These are phyloP conservation scores for Persicaria tinctoria DNA, from an alignment of 148 eudicot genomes.

Conservation along the genomic window DNA sequence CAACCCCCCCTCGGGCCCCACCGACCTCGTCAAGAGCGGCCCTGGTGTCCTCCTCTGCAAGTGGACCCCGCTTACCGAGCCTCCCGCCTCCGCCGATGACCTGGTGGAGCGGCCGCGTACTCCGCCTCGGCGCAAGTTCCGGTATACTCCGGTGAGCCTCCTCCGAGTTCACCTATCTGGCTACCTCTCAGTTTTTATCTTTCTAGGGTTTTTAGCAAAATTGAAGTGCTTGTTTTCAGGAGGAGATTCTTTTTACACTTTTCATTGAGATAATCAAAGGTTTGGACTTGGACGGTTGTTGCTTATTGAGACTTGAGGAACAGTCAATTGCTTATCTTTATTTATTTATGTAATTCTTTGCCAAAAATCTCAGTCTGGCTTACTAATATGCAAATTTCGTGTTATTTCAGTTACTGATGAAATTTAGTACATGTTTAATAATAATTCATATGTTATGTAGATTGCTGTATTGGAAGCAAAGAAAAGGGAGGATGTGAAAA, in stretches of 20 bases:
- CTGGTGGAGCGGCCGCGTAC: conserved; percentile 10
- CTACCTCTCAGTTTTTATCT: background rate
- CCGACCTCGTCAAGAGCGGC: background rate
- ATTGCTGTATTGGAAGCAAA: conserved; percentile 31
- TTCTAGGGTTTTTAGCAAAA: background rate
- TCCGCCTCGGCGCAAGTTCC: conserved; percentile 44
- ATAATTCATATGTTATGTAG: conserved; percentile 17
- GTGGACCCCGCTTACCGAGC: conserved; percentile 55
- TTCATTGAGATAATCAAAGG: no score
- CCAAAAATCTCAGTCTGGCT: background rate
- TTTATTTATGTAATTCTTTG: background rate
- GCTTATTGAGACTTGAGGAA: background rate
- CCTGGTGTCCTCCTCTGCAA: conserved; percentile 38
- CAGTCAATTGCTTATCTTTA: background rate
- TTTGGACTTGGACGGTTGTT: no score
- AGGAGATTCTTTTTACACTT: no score
- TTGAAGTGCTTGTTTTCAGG: background rate
- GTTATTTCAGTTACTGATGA: background rate
- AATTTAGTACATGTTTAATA: background rate
- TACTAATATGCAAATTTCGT: background rate
- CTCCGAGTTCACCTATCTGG: background rate
- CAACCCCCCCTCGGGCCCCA: background rate
- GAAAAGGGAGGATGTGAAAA: conserved; percentile 24
- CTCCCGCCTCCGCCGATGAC: conserved; percentile 14
- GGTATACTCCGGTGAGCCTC: conserved; percentile 48